Conservation (phyloP, 768 basidiomycete genomes). For the Leccinum imitatum region DNA sequence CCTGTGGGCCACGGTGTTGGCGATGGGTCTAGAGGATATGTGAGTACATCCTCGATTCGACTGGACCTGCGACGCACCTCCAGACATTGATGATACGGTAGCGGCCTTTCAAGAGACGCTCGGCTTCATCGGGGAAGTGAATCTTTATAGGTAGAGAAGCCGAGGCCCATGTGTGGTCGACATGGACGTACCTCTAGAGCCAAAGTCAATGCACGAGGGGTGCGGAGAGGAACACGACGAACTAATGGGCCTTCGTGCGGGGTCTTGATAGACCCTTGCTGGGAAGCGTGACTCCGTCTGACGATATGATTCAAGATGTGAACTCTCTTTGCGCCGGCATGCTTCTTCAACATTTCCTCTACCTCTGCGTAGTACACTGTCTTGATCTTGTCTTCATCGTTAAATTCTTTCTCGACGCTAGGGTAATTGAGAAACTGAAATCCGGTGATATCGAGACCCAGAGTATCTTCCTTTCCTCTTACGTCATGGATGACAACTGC, state of each 20-base stretch:
- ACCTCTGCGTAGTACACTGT: slow-evolving; percentile 42
- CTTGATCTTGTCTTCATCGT: slow-evolving; percentile 39
- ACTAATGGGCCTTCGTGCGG: slow-evolving; percentile 35
- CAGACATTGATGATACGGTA: slow-evolving; percentile 48
- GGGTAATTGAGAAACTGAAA: slow-evolving; percentile 39
- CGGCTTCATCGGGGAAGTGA: not conserved
- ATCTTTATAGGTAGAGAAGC: not conserved
- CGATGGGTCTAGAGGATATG: not conserved
- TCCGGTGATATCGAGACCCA: slow-evolving; percentile 42
- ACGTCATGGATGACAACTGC: slow-evolving; percentile 30
- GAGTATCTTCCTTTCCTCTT: slow-evolving; percentile 29
- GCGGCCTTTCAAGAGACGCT: slow-evolving; percentile 27
- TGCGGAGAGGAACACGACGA: slow-evolving; percentile 16
- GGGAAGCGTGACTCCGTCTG: slow-evolving; percentile 24
- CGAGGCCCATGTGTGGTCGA: not conserved
- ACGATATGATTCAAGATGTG: slow-evolving; percentile 48
- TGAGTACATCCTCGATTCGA: not conserved
- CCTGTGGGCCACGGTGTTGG: not conserved
- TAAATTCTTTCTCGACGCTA: slow-evolving; percentile 39
- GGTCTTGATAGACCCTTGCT: not conserved
- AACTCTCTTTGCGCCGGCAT: slow-evolving; percentile 39
- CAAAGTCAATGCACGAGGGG: not conserved
- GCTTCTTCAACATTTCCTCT: slow-evolving; percentile 40
- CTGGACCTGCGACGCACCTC: slow-evolving; percentile 26
- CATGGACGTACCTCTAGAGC: slow-evolving; percentile 12